A percentile compares a stretch with the other conserved stretches of the same genome.
Conservation (phyloP, 2,329 filamentous ascomycete genomes). For the Arthrobotrys conoides region DNA sequence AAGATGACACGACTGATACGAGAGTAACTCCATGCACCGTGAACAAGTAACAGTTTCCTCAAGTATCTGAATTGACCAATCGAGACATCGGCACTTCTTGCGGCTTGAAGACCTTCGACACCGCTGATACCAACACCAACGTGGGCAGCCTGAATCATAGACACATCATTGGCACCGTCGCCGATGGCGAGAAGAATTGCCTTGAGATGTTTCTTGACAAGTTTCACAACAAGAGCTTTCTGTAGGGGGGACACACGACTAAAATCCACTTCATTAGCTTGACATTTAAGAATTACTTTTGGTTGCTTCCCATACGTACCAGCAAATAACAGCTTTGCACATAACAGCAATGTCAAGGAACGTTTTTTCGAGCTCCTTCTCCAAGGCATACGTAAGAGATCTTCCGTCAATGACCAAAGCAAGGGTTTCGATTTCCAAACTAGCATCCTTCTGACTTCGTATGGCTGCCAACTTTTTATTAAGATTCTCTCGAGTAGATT, state of each 20-base stretch:
- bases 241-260: constrained; percentile 96
- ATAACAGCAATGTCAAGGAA: constrained; percentile 93
- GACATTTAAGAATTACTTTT: constrained; percentile 29
- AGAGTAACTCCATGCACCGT: constrained; percentile 98
- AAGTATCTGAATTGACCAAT: constrained; percentile 97
- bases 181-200: constrained; percentile 94
- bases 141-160: constrained; percentile 99
- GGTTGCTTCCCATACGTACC: constrained; percentile 67
- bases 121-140: constrained; percentile 98
- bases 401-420: constrained; percentile 97
- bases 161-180: constrained; percentile 98
- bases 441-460: constrained; percentile 81
- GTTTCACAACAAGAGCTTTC: constrained; percentile 96
- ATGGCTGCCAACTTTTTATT: constrained; percentile 95
- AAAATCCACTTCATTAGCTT: constrained; percentile 29
- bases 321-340: constrained; percentile 99
- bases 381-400: constrained; percentile 90
- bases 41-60: constrained; percentile 91
- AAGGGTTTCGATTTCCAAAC: constrained; percentile 84
- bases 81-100: constrained; percentile 92
- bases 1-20: constrained; percentile 96
- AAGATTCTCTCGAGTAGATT: constrained; percentile 86
- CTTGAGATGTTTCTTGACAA: constrained; percentile 94
- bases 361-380: constrained; percentile 91
- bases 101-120: constrained; percentile 95